Percentiles rank a stretch among this genome's conserved stretches.
Evolutionary conservation across 768 basidiomycete species (phyloP).

Genomic region (Coprinopsis sp.): DNA sequence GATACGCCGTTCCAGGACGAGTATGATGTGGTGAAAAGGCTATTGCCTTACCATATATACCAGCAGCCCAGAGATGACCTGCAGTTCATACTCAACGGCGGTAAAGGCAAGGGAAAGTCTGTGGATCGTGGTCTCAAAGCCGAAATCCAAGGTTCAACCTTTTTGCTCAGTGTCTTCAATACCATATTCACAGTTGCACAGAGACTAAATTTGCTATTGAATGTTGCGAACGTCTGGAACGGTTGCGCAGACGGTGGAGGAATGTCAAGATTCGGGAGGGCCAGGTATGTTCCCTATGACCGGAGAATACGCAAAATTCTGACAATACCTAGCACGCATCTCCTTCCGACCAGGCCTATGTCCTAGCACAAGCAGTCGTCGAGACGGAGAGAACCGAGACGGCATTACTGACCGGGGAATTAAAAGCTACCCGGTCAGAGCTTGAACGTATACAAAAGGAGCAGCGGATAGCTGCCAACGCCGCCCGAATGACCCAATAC

Average conservation of each 20-base stretch:
- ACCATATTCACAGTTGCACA: constrained; percentile 24
- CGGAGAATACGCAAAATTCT: not conserved
- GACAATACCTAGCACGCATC: constrained; percentile 44
- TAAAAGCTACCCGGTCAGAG: constrained; percentile 59
- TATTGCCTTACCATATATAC: constrained; percentile 78
- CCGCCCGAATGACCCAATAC: constrained; percentile 41
- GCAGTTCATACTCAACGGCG: constrained; percentile 23
- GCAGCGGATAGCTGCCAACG: constrained; percentile 48
- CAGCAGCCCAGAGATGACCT: constrained; percentile 71
- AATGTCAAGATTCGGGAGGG: constrained; percentile 49
- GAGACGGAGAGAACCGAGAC: constrained; percentile 66
- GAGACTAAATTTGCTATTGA: constrained; percentile 69
- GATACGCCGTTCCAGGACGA: constrained; percentile 64
- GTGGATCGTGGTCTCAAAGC: constrained; percentile 36
- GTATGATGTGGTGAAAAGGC: constrained; percentile 60
- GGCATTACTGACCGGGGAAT: constrained; percentile 49
- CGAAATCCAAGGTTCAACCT: constrained; percentile 46
- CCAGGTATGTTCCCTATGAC: constrained; percentile 39
- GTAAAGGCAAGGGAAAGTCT: constrained; percentile 69
- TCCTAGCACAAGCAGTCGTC: constrained; percentile 57
- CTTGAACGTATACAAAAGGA: constrained; percentile 66
- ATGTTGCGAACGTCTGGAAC: constrained; percentile 54
- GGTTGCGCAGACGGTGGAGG: constrained; percentile 55
- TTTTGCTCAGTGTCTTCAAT: not conserved
- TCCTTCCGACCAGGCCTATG: constrained; percentile 59